A percentile compares a stretch with the other conserved stretches of the same genome.
phyloP scores from a whole-genome alignment of 2,329 filamentous ascomycete genomes.

The Aspergillus spinulosporus region DNA sequence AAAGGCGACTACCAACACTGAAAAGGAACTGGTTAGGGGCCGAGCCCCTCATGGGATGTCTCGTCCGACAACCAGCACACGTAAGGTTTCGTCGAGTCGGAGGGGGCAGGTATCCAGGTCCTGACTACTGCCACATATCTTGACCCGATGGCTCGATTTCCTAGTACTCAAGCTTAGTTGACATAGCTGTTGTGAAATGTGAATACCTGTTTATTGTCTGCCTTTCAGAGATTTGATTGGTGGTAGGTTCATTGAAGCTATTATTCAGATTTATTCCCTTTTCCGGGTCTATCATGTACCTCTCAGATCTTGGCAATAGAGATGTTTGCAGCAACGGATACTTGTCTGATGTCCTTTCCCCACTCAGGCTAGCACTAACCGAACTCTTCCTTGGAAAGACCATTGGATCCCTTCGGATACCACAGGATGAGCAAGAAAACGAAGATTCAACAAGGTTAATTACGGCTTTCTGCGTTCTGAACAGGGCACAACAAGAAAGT shows the following conservation, averaged over 20 bases:
- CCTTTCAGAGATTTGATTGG: too few species aligned
- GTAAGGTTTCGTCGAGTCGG: constrained; percentile 99
- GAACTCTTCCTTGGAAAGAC: background rate
- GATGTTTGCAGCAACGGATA: too few species aligned
- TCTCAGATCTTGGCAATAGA: too few species aligned
- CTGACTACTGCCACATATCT: constrained; percentile 83
- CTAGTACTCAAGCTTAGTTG: background rate
- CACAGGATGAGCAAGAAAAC: background rate
- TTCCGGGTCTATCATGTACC: too few species aligned
- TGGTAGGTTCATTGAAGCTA: too few species aligned
- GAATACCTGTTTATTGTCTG: too few species aligned
- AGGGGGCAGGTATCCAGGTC: constrained; percentile 95
- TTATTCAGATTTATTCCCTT: too few species aligned
- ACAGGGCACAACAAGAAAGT: background rate
- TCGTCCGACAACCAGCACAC: constrained; percentile 90
- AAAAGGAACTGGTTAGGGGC: constrained; percentile 93
- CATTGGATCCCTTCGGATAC: background rate
- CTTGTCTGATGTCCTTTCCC: background rate
- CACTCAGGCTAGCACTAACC: background rate
- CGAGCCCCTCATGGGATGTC: constrained; percentile 98
- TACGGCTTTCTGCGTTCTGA: background rate
- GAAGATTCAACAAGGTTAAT: background rate
- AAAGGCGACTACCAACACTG: constrained; percentile 97
- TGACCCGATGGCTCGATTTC: background rate
- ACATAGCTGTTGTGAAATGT: too few species aligned